Percentiles rank a stretch among this genome's conserved stretches.
These are phyloP conservation scores for Angomonas deanei DNA, from an alignment of 208 protist genomes.

Conservation along the genomic window DNA sequence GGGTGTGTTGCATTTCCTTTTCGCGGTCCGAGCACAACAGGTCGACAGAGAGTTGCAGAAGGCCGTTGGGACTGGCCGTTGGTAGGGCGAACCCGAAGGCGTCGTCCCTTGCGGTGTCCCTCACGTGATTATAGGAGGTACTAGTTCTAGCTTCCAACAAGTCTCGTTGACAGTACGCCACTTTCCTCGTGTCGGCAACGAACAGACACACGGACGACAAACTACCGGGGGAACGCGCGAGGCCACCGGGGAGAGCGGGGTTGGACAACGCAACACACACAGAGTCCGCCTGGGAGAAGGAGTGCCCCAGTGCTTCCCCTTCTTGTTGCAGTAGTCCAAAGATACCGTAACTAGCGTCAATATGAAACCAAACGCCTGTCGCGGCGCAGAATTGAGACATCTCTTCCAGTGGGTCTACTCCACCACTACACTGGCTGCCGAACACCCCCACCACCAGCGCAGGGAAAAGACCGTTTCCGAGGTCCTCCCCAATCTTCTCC, in stretches of 20 bases:
- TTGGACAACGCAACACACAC: neutral
- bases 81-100: neutral
- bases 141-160: slow-evolving; percentile 12
- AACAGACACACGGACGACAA: slow-evolving; percentile 16
- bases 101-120: neutral
- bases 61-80: neutral
- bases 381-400: slow-evolving; percentile 38
- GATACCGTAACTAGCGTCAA: slow-evolving; percentile 55
- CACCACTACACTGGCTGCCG: slow-evolving; percentile 34
- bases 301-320: neutral
- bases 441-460: slow-evolving; percentile 58
- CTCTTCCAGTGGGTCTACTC: slow-evolving; percentile 46
- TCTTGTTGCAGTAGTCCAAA: slow-evolving; percentile 21
- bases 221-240: neutral
- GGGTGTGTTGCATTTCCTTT: neutral
- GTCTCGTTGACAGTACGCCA: slow-evolving; percentile 21
- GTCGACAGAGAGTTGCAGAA: neutral
- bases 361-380: slow-evolving; percentile 66
- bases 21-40: neutral
- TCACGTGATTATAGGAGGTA: neutral
- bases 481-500: slow-evolving; percentile 52
- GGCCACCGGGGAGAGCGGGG: neutral
- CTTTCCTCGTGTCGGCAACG: slow-evolving; percentile 22
- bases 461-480: slow-evolving; percentile 47
- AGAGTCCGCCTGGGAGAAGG: neutral